Base-by-base conservation (phyloP, 768 basidiomycete genomes). In the Tulasnella sp. region DNA sequence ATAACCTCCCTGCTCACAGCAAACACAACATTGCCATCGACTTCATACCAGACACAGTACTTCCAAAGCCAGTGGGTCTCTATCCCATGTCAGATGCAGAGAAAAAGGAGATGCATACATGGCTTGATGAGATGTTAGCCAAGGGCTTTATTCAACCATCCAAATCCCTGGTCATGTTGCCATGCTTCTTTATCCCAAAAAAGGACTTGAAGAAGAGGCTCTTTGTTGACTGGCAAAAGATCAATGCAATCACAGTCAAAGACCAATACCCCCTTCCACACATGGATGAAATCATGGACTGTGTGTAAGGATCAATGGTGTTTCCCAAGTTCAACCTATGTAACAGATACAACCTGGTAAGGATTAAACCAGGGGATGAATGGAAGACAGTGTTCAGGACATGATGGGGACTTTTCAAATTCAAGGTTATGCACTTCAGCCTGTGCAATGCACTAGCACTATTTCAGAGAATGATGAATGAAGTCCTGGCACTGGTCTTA, bases 21-120 rank as follows among this genome's bases (percentile, higher is more conserved):
- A 62, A 65, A 0, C 75, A 71, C 66, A 74, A 77, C 54, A 66
- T 70, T 23, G 63, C 64, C 4, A 75, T 76, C 52, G 64, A 74
- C 19, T 63, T 74, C 2, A 68, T 69, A 17, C 65, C 68, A 1
- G 71, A 66, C 29, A 63, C 62, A 17, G 60, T 63, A 5, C 70
- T 71, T 0, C 65, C 67, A 0, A 62, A 66, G 7, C 47, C 47
- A n/a, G 69, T 67, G n/a, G 69, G 69, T 3, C 64, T 76, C 4
- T 77, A 76, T 51, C 66, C 67, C 0, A 58, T 77, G 1, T 70
- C 69, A 0, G 67, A 61, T 4, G 32, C 51, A 0, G 73, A 79
- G 63, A 70, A 65, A 3, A 55, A 68, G 13, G 72, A 68, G 0
- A 69, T 78, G 44, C 34, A 50, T 3, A 67, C 68, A 1, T 78